Evolutionary conservation across 1,284 basidiomycete genomes (phyloP).

Genomic region (Tetrapyrgos nigripes): DNA sequence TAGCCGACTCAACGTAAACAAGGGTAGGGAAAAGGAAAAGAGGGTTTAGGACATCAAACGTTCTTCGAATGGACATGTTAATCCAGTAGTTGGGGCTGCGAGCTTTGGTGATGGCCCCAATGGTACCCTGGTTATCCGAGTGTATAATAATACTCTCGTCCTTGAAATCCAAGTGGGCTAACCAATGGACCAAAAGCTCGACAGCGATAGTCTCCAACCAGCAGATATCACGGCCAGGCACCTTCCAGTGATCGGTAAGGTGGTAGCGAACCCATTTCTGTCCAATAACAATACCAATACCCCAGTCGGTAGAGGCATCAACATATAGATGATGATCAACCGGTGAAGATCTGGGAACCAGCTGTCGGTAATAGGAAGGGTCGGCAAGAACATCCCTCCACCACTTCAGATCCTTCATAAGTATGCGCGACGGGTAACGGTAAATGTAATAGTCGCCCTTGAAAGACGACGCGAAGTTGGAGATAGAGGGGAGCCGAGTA

Average conservation of each 20-base stretch:
- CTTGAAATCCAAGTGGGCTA: neutral
- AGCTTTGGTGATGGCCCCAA: no score
- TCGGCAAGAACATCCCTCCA: no score
- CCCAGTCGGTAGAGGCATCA: conserved; percentile 10
- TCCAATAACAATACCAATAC: conserved; percentile 1
- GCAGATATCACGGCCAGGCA: no score
- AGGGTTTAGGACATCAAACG: conserved; percentile 22
- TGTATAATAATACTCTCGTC: neutral
- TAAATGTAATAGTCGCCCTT: neutral
- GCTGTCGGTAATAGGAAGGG: no score
- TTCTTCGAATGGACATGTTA: conserved; percentile 38
- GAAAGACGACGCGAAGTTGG: conserved; percentile 5
- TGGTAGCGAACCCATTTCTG: neutral
- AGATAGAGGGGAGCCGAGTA: conserved; percentile 3
- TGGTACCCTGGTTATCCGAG: no score
- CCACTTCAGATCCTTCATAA: neutral
- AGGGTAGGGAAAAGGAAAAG: conserved; percentile 30
- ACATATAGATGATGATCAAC: conserved; percentile 5
- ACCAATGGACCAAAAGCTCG: no score
- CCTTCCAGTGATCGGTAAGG: neutral
- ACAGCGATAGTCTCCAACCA: no score
- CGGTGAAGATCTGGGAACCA: no score
- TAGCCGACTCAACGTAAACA: conserved; percentile 32
- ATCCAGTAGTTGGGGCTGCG: no score
- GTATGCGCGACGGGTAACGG: neutral